A percentile compares a stretch with the other conserved stretches of the same genome.
Evolutionary conservation across 148 eudicot genomes (phyloP).

Genomic region (Mesembryanthemum crystallinum): DNA sequence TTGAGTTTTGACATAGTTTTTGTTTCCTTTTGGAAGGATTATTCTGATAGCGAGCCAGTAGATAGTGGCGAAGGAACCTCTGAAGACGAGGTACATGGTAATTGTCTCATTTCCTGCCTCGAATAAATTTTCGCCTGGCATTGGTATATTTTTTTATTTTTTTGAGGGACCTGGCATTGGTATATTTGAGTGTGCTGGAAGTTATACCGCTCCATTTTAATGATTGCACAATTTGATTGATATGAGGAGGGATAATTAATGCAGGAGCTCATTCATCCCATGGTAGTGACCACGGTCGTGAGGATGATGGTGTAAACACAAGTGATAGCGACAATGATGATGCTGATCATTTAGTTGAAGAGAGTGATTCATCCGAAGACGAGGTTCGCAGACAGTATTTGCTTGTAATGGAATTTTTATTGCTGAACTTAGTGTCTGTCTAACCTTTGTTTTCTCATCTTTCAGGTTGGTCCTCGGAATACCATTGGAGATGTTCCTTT

Average conservation of each 20-base stretch:
- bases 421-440: not conserved
- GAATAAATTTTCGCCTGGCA: no score
- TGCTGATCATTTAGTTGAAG: slow-evolving; percentile 54
- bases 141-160: not conserved
- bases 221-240: not conserved
- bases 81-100: slow-evolving; percentile 57
- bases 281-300: slow-evolving; percentile 18
- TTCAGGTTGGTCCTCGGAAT: slow-evolving; percentile 87
- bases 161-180: no score
- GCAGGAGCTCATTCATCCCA: slow-evolving; percentile 28
- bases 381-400: slow-evolving; percentile 48
- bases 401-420: not conserved
- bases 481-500: slow-evolving; percentile 90
- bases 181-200: not conserved
- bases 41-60: slow-evolving; percentile 12
- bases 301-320: slow-evolving; percentile 8
- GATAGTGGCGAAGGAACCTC: no score
- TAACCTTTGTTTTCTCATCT: not conserved
- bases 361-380: slow-evolving; percentile 98
- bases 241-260: slow-evolving; percentile 11
- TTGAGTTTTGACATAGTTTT: not conserved
- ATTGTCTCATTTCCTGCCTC: slow-evolving; percentile 7
- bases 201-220: not conserved
- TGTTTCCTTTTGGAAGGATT: not conserved
- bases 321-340: slow-evolving; percentile 38